A percentile compares a stretch with the other conserved stretches of the same genome.
These are phyloP conservation scores for Ophiostoma piceae DNA, from an alignment of 2,329 filamentous ascomycete genomes.

Conservation along the genomic window DNA sequence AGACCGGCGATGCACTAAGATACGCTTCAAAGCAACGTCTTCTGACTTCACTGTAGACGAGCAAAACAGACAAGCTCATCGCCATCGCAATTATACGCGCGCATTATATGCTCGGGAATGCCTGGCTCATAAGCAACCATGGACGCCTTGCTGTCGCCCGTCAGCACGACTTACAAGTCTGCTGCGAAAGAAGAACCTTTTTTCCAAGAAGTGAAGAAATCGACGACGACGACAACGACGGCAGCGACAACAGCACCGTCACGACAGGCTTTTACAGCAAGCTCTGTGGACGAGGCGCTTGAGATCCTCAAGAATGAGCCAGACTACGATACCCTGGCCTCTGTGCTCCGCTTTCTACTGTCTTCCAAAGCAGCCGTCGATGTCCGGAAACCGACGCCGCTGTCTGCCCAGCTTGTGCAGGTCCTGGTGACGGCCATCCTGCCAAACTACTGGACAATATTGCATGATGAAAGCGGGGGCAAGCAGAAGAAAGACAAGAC, in stretches of 20 bases:
- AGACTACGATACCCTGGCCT: constrained; percentile 51
- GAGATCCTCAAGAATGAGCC: constrained; percentile 58
- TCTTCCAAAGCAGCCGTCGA: constrained; percentile 35
- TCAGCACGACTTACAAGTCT: constrained; percentile 49
- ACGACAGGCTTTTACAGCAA: constrained; percentile 20
- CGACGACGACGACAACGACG: constrained; percentile 15
- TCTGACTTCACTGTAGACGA: neutral
- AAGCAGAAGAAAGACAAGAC: constrained; percentile 3
- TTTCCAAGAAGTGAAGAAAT: constrained; percentile 35
- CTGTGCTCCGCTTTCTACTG: constrained; percentile 49
- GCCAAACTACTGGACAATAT: constrained; percentile 72
- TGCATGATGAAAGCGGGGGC: constrained; percentile 39
- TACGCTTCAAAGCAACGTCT: neutral
- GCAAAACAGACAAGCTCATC: neutral
- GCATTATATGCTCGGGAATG: neutral
- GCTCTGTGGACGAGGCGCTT: constrained; percentile 49
- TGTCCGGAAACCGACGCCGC: constrained; percentile 58
- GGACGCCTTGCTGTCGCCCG: constrained; percentile 52
- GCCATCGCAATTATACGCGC: neutral
- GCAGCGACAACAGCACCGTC: neutral
- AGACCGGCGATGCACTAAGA: neutral
- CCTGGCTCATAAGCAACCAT: constrained; percentile 34
- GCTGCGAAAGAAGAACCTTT: constrained; percentile 37
- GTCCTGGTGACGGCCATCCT: constrained; percentile 67
- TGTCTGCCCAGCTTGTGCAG: constrained; percentile 69